These are phyloP conservation scores for Stagonosporopsis chrysanthemi DNA, from an alignment of 2,329 filamentous ascomycete genomes.

Conservation along the genomic window DNA sequence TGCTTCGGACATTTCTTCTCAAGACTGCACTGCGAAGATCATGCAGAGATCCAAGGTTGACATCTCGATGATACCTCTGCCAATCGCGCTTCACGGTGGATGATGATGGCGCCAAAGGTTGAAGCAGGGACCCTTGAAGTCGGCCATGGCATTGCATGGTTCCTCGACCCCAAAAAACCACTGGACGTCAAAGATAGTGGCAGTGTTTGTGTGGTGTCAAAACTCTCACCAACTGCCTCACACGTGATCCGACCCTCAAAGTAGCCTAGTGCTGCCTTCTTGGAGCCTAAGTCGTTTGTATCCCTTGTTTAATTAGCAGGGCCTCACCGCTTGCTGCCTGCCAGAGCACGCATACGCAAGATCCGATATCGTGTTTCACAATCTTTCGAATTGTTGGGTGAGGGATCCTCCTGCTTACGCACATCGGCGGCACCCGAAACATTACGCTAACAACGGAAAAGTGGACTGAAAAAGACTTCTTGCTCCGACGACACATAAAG, in stretches of 20 bases:
- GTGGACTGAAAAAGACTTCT: slow-evolving; percentile 18
- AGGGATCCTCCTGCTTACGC: slow-evolving; percentile 10
- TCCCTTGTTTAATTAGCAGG: neutral
- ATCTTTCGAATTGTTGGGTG: slow-evolving; percentile 8
- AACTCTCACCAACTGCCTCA: neutral
- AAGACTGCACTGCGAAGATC: neutral
- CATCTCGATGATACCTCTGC: neutral
- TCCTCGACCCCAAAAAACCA: neutral
- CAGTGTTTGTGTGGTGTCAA: too few relatives aligned
- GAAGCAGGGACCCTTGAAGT: too few relatives aligned
- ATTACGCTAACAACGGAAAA: slow-evolving; percentile 19
- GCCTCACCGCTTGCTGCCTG: neutral
- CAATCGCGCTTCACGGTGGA: neutral
- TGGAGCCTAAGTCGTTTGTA: neutral
- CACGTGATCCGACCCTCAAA: neutral
- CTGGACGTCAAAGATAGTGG: neutral
- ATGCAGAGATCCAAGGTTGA: neutral
- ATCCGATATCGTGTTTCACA: slow-evolving; percentile 2
- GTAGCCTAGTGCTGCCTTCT: slow-evolving; percentile 10
- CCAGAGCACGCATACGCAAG: neutral
- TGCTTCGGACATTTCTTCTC: neutral
- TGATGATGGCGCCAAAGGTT: neutral
- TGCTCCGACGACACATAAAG: slow-evolving; percentile 13
- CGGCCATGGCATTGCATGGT: too few relatives aligned
- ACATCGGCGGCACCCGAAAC: slow-evolving; percentile 21